phyloP scores from a whole-genome alignment of 352 stramenopile genomes.

The Blastocystis sp. region DNA sequence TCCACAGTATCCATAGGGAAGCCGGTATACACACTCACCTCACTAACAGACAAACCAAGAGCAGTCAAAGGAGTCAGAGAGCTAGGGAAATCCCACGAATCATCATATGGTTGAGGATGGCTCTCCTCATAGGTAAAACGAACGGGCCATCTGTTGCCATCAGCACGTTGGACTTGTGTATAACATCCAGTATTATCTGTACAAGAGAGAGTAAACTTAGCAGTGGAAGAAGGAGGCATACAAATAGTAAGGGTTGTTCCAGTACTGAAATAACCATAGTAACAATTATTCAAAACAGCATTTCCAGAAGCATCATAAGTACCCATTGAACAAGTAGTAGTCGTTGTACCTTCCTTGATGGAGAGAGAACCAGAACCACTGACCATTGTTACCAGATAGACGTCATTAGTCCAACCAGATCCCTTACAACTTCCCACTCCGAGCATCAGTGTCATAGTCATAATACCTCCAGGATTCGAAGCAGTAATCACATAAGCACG shows the following conservation, averaged over 20 bases:
- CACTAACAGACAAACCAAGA: neutral
- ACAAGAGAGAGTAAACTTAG: neutral
- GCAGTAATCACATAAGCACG: constrained; percentile 1
- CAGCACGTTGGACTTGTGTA: neutral
- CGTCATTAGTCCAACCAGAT: neutral
- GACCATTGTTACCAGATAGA: neutral
- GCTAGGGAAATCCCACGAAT: neutral
- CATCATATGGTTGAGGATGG: neutral
- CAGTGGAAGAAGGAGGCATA: neutral
- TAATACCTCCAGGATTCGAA: constrained; percentile 2
- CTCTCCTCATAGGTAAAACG: neutral
- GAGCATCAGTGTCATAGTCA: neutral
- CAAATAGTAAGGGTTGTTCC: neutral
- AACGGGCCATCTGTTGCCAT: neutral
- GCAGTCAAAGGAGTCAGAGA: neutral
- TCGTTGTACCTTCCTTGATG: neutral
- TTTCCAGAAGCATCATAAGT: neutral
- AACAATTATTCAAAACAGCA: neutral
- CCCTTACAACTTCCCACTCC: neutral
- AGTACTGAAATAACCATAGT: neutral
- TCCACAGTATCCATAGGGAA: neutral
- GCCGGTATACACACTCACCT: neutral
- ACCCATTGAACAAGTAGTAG: neutral
- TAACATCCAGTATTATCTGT: neutral
- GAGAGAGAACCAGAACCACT: neutral